Evolutionary conservation across 1,284 basidiomycete genomes (phyloP).

Genomic region (Trichosporon ovoides): DNA sequence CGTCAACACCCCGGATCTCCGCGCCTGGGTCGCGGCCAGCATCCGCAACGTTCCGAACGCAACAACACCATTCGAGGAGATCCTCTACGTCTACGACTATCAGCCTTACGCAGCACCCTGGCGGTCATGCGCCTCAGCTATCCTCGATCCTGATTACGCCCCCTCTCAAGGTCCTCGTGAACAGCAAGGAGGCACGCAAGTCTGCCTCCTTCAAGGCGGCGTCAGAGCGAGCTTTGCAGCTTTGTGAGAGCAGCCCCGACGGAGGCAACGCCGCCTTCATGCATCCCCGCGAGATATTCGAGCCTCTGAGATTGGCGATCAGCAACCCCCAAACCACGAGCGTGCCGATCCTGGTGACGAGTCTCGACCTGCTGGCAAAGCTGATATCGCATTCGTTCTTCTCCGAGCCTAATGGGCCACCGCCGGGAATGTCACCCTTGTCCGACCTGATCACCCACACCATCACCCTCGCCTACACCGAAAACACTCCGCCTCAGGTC

Average conservation of each 20-base stretch:
- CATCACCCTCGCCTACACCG: constrained; percentile 84
- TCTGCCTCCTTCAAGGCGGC: constrained; percentile 74
- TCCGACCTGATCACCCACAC: constrained; percentile 89
- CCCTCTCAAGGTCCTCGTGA: constrained; percentile 78
- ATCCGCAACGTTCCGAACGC: constrained; percentile 7
- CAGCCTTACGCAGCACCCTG: constrained; percentile 26
- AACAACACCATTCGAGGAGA: constrained; percentile 29
- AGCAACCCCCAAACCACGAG: constrained; percentile 65
- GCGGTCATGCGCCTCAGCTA: constrained; percentile 34
- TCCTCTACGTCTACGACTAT: constrained; percentile 36
- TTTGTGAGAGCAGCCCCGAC: constrained; percentile 66
- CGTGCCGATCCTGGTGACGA: constrained; percentile 88
- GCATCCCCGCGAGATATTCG: constrained; percentile 76
- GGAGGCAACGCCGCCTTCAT: constrained; percentile 51
- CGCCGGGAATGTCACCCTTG: constrained; percentile 59
- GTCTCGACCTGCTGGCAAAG: constrained; percentile 92
- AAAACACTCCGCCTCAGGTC: constrained; percentile 78
- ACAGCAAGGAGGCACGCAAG: constrained; percentile 83
- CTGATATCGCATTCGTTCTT: constrained; percentile 96
- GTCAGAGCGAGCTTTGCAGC: constrained; percentile 72
- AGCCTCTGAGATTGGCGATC: constrained; percentile 85
- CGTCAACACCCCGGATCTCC: neutral
- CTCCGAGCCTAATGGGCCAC: constrained; percentile 53
- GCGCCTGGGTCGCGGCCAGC: constrained; percentile 24
- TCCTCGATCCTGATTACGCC: constrained; percentile 61